Conservation (phyloP, 306 rosid species). For the Sophora flavescens region DNA sequence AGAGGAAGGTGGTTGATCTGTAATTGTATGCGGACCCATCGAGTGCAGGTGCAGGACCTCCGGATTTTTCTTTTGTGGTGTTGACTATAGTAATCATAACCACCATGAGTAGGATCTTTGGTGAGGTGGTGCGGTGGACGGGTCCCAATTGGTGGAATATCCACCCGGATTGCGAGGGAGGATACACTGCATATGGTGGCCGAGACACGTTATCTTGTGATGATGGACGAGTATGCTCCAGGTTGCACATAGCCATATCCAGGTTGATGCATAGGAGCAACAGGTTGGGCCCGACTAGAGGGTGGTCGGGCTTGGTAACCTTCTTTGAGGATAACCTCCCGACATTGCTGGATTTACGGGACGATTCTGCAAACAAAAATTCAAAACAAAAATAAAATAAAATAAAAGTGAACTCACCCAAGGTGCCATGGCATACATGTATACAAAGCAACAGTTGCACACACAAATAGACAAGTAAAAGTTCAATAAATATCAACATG, state of each 20-base stretch:
- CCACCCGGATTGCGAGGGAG: slow-evolving; percentile 78
- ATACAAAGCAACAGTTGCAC: too few relatives aligned
- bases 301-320: slow-evolving; percentile 92
- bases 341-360: slow-evolving; percentile 73
- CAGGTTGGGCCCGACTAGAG: slow-evolving; percentile 79
- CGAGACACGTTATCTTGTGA: slow-evolving; percentile 81
- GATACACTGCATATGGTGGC: slow-evolving; percentile 74
- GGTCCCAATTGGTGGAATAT: slow-evolving; percentile 86
- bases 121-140: slow-evolving; percentile 69
- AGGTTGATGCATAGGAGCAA: slow-evolving; percentile 77
- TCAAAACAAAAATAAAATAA: too few relatives aligned
- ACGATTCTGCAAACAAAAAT: slow-evolving; percentile 76
- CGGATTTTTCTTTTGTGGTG: slow-evolving; percentile 72
- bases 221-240: slow-evolving; percentile 77
- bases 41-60: slow-evolving; percentile 67
- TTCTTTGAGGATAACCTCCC: too few relatives aligned
- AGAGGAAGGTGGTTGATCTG: slow-evolving; percentile 70
- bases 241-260: slow-evolving; percentile 90
- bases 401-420: too few relatives aligned
- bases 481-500: too few relatives aligned
- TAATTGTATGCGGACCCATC: slow-evolving; percentile 77
- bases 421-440: too few relatives aligned
- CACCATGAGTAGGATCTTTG: too few relatives aligned
- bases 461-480: too few relatives aligned
- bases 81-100: slow-evolving; percentile 87